Evolutionary conservation across 805 yeast genomes (phyloP).

Genomic region (Saccharomycopsis amapae): DNA sequence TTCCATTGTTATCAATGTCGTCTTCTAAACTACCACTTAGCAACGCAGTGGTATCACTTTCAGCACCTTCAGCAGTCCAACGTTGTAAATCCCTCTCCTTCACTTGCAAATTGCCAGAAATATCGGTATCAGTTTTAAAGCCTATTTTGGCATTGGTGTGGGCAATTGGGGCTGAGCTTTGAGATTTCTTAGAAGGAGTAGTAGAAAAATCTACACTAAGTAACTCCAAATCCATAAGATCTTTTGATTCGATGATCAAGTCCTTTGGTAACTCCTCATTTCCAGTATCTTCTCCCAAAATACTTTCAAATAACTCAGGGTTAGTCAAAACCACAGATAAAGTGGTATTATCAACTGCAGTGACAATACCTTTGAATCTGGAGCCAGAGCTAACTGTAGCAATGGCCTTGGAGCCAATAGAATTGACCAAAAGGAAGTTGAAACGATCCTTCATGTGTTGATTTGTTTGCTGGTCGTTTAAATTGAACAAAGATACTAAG

Average conservation of each 20-base stretch:
- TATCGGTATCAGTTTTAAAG: conserved; percentile 84
- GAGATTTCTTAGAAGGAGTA: conserved; percentile 18
- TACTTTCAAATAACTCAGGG: conserved; percentile 4
- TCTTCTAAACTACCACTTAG: conserved; percentile 31
- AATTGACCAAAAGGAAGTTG: conserved; percentile 44
- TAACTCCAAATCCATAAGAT: conserved; percentile 44
- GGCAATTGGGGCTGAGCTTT: conserved; percentile 20
- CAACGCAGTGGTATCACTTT: conserved; percentile 19
- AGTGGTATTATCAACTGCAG: conserved; percentile 37
- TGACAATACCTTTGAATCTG: conserved; percentile 50
- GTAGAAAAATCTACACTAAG: conserved; percentile 32
- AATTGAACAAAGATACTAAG: conserved; percentile 25
- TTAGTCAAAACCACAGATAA: conserved; percentile 35
- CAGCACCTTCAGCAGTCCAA: conserved; percentile 71
- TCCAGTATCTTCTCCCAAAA: conserved; percentile 22
- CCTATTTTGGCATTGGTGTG: too few species aligned
- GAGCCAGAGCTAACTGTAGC: conserved; percentile 61
- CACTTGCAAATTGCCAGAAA: conserved; percentile 44
- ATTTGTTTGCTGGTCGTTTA: conserved; percentile 2
- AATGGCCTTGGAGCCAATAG: conserved; percentile 51
- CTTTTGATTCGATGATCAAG: conserved; percentile 42
- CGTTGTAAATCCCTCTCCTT: conserved; percentile 69
- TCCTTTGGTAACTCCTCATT: conserved; percentile 39
- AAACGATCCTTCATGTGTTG: conserved; percentile 4
- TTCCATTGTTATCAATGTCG: conserved; percentile 26